phyloP scores from a whole-genome alignment of 2,329 filamentous ascomycete species.

The Colletotrichum endophyticum region DNA sequence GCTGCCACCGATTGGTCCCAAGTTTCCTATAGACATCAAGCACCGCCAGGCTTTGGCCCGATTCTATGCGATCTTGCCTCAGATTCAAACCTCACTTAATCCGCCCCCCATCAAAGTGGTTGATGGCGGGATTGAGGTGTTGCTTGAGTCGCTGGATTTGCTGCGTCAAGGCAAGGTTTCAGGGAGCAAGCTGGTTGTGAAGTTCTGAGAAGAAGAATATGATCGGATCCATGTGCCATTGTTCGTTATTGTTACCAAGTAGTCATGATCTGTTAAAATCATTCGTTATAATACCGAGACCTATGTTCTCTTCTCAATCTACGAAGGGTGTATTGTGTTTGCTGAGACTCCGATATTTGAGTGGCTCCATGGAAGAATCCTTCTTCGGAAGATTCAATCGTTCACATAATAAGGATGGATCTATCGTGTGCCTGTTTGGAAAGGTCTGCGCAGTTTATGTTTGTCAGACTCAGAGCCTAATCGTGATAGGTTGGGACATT shows the following conservation, averaged over 20 bases:
- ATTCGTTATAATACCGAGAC: not conserved
- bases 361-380: not conserved
- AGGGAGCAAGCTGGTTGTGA: conserved; percentile 25
- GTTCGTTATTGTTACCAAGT: not conserved
- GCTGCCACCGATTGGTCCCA: conserved; percentile 30
- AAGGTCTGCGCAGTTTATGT: not conserved
- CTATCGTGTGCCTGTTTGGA: not conserved
- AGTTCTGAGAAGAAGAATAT: not conserved
- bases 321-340: not conserved
- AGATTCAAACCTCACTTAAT: conserved; percentile 10
- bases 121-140: conserved; percentile 21
- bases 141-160: conserved; percentile 17
- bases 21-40: conserved; percentile 28
- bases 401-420: not conserved
- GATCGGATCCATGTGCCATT: not conserved
- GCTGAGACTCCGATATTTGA: not conserved
- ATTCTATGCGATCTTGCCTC: conserved; percentile 25
- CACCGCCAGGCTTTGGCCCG: conserved; percentile 26
- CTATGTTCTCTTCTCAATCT: not conserved
- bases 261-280: not conserved
- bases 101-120: conserved; percentile 21
- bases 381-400: not conserved
- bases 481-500: not conserved
- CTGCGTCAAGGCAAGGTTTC: conserved; percentile 25
- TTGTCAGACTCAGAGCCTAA: not conserved